A percentile compares a stretch with the other conserved stretches of the same genome.
Conservation (phyloP, 2,329 filamentous ascomycete genomes). For the Knufia petricola region DNA sequence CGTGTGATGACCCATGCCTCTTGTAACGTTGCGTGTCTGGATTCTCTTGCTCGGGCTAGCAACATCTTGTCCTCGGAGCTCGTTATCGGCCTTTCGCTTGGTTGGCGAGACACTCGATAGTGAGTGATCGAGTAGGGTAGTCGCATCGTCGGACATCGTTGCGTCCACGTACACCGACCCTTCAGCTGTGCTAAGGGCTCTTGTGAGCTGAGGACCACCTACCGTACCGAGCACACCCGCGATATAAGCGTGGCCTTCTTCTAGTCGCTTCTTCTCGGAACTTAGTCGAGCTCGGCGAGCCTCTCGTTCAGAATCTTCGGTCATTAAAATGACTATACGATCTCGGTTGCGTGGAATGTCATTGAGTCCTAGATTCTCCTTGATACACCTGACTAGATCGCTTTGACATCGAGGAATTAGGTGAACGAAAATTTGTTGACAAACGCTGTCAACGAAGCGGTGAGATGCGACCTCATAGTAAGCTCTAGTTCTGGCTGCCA, state of each 20-base stretch:
- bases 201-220: background rate
- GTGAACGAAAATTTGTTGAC: conserved; percentile 30
- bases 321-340: conserved; percentile 1
- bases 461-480: conserved; percentile 34
- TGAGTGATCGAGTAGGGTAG: background rate
- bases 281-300: background rate
- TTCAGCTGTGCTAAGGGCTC: background rate
- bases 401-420: conserved; percentile 30
- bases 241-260: conserved; percentile 2
- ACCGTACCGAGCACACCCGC: background rate
- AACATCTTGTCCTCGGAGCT: background rate
- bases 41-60: background rate
- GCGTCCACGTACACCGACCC: background rate
- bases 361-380: background rate
- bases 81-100: background rate
- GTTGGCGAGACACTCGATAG: background rate
- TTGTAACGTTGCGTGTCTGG: too few relatives aligned
- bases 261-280: background rate
- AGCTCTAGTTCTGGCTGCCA: conserved; percentile 31
- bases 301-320: conserved; percentile 6
- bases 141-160: background rate
- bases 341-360: background rate
- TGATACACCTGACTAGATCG: conserved; percentile 19
- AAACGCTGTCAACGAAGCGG: conserved; percentile 32
- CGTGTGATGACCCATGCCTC: too few relatives aligned